Evolutionary conservation across 2,329 filamentous ascomycete genomes (phyloP).

Genomic region (Sclerotinia nivalis): DNA sequence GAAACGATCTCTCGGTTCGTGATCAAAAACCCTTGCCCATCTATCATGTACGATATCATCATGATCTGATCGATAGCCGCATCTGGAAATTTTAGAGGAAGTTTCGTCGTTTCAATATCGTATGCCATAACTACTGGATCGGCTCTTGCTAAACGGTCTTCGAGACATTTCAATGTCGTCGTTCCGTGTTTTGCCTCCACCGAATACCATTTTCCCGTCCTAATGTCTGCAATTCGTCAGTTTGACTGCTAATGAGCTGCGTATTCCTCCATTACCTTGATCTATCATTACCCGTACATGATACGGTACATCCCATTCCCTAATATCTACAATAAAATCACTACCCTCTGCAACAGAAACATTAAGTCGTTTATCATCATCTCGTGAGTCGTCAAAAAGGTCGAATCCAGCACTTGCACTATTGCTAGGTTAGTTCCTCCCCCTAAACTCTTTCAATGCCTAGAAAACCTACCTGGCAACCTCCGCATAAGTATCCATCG

Average conservation of each 20-base stretch:
- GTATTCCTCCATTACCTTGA: conserved; percentile 58
- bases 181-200: conserved; percentile 92
- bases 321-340: conserved; percentile 97
- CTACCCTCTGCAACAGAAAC: conserved; percentile 80
- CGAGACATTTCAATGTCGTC: conserved; percentile 79
- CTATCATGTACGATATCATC: conserved; percentile 99
- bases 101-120: conserved; percentile 97
- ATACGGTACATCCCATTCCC: conserved; percentile 99
- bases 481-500: conserved; percentile 98
- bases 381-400: conserved; percentile 86
- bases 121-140: conserved; percentile 99
- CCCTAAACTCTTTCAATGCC: background rate
- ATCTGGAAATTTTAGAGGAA: conserved; percentile 95
- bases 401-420: conserved; percentile 83
- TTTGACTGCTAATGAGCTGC: background rate
- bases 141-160: conserved; percentile 83
- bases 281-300: conserved; percentile 99
- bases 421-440: conserved; percentile 25
- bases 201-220: conserved; percentile 95
- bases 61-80: conserved; percentile 94
- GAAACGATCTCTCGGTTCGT: conserved; percentile 98
- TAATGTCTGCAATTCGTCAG: conserved; percentile 67
- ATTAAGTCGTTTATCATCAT: conserved; percentile 77
- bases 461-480: conserved; percentile 70
- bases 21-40: conserved; percentile 95